phyloP scores from a whole-genome alignment of 2,329 filamentous ascomycete species.

The Aspergillus ustus region DNA sequence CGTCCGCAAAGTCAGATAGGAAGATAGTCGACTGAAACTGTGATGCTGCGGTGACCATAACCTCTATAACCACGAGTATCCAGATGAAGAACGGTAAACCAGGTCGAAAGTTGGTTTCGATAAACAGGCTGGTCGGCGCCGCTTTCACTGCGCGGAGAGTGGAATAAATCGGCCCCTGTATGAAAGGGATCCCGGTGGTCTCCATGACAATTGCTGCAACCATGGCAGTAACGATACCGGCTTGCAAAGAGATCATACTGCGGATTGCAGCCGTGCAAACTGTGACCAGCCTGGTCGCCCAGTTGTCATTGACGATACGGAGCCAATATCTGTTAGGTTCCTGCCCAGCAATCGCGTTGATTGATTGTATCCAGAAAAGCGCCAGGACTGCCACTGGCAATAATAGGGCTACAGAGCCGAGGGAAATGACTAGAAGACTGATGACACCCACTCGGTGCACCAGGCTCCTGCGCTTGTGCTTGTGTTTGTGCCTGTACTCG shows the following conservation, averaged over 20 bases:
- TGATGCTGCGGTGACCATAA: background rate
- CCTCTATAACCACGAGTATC: background rate
- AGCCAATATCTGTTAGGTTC: background rate
- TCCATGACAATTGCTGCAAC: background rate
- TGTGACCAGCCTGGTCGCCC: background rate
- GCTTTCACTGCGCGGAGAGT: background rate
- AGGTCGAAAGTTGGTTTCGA: background rate
- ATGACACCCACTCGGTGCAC: no score
- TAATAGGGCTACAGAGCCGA: no score
- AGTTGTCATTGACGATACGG: background rate
- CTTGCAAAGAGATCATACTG: background rate
- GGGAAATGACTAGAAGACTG: no score
- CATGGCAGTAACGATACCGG: background rate
- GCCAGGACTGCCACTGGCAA: no score
- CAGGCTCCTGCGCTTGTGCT: no score
- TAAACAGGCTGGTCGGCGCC: background rate
- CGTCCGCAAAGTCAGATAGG: background rate
- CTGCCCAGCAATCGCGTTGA: no score
- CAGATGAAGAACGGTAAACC: background rate
- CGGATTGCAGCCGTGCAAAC: background rate
- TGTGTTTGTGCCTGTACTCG: no score
- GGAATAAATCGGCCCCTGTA: background rate
- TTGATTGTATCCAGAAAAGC: no score
- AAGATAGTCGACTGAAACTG: slow-evolving; percentile 5
- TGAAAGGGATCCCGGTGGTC: background rate